A percentile compares a stretch with the other conserved stretches of the same genome.
These are phyloP conservation scores for Apostasia ramifera DNA, from an alignment of 106 monocot species.

Conservation along the genomic window DNA sequence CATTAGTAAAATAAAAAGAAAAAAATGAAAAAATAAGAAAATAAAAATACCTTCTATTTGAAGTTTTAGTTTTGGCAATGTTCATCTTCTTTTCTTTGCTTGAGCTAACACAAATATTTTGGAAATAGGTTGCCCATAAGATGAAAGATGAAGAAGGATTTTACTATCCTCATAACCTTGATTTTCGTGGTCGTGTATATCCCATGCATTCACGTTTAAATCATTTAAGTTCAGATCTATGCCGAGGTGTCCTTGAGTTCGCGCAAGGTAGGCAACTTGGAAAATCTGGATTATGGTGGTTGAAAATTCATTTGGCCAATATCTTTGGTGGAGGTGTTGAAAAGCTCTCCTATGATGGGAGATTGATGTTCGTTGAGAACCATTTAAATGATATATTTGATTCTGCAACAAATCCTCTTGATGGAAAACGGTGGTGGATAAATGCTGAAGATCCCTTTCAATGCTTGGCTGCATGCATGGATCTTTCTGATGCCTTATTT, in stretches of 20 bases:
- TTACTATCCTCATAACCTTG: constrained; percentile 88
- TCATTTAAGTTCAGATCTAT: constrained; percentile 90
- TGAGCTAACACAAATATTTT: neutral
- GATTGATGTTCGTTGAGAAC: constrained; percentile 68
- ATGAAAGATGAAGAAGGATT: constrained; percentile 79
- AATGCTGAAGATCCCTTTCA: constrained; percentile 90
- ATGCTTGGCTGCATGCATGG: constrained; percentile 81
- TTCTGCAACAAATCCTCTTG: constrained; percentile 74
- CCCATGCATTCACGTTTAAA: constrained; percentile 90
- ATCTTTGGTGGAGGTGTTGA: constrained; percentile 76
- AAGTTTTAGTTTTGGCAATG: neutral
- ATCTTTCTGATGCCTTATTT: constrained; percentile 63
- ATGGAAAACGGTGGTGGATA: constrained; percentile 79
- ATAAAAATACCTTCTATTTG: neutral
- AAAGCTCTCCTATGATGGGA: constrained; percentile 59
- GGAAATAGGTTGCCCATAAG: constrained; percentile 69
- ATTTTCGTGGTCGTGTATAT: constrained; percentile 86
- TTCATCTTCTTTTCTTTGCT: neutral
- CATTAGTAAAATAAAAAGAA: no score
- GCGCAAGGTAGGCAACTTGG: constrained; percentile 70
- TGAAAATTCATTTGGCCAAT: constrained; percentile 88
- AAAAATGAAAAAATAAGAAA: no score
- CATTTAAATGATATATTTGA: constrained; percentile 72
- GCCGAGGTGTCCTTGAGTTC: constrained; percentile 77
- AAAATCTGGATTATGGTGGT: constrained; percentile 67